These are phyloP conservation scores for Paraphaeosphaeria minitans DNA, from an alignment of 2,329 filamentous ascomycete genomes.

Conservation along the genomic window DNA sequence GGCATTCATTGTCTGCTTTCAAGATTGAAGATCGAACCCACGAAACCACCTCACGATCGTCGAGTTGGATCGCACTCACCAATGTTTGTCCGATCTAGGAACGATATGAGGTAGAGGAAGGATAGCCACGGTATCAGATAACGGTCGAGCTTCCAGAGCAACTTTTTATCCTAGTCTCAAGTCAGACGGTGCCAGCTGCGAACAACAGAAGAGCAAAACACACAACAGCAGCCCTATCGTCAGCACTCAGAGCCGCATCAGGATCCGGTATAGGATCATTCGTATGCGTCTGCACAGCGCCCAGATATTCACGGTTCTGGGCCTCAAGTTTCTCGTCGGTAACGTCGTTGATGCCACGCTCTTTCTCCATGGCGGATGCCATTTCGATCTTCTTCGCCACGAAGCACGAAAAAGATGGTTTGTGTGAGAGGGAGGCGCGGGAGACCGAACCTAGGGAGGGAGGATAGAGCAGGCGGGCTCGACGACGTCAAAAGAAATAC, in stretches of 20 bases:
- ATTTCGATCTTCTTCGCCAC: slow-evolving; percentile 11
- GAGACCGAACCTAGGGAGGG: background rate
- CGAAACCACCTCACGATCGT: slow-evolving; percentile 41
- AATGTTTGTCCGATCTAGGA: slow-evolving; percentile 45
- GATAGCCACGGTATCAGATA: slow-evolving; percentile 51
- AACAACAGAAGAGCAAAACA: slow-evolving; percentile 28
- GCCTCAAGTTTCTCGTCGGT: slow-evolving; percentile 31
- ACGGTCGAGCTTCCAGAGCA: slow-evolving; percentile 62
- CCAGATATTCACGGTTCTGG: slow-evolving; percentile 13
- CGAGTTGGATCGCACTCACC: slow-evolving; percentile 49
- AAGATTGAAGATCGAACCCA: slow-evolving; percentile 51
- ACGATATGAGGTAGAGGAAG: slow-evolving; percentile 48
- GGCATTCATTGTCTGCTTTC: background rate
- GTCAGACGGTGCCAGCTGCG: background rate
- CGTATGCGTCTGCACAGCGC: slow-evolving; percentile 15
- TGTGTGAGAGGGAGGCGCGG: background rate
- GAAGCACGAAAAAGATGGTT: too few relatives aligned
- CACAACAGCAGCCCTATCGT: slow-evolving; percentile 67
- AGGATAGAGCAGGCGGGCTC: background rate
- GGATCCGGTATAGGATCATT: slow-evolving; percentile 54
- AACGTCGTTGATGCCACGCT: slow-evolving; percentile 16
- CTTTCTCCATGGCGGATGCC: slow-evolving; percentile 29
- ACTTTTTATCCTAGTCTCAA: slow-evolving; percentile 60
- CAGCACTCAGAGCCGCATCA: slow-evolving; percentile 67
- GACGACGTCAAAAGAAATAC: slow-evolving; percentile 2